phyloP scores from a whole-genome alignment of 768 basidiomycete genomes.

The Amylocystis lapponica region DNA sequence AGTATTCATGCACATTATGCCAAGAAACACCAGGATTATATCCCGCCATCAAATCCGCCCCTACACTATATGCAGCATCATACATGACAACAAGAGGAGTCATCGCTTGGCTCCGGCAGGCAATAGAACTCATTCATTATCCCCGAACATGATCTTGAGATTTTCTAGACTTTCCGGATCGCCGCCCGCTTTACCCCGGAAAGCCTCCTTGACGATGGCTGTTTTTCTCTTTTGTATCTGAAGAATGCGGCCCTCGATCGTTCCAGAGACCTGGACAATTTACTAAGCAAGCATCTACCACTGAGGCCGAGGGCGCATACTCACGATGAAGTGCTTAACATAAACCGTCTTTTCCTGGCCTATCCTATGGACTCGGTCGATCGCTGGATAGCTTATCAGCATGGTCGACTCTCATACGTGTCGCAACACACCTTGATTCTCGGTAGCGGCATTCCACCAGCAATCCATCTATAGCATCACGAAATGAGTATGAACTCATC shows the following conservation, averaged over 20 bases:
- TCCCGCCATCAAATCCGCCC: no score
- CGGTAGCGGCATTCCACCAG: constrained; percentile 86
- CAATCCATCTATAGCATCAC: constrained; percentile 67
- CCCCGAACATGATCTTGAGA: constrained; percentile 72
- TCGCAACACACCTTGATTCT: constrained; percentile 85
- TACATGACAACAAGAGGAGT: no score
- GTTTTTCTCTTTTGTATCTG: constrained; percentile 84
- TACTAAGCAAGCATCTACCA: not conserved
- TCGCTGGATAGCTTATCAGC: no score
- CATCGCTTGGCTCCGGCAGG: no score
- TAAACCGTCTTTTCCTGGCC: constrained; percentile 80
- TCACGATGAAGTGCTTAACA: constrained; percentile 80
- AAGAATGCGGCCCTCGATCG: constrained; percentile 75
- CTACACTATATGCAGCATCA: no score
- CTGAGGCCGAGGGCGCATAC: constrained; percentile 16
- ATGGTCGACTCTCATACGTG: no score
- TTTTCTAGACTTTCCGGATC: constrained; percentile 77
- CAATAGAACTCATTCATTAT: no score
- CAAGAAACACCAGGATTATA: no score
- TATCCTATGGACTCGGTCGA: constrained; percentile 80
- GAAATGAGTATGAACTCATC: not conserved
- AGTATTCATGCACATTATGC: no score
- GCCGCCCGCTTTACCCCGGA: constrained; percentile 50
- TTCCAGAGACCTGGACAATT: constrained; percentile 50
- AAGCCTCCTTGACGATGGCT: constrained; percentile 81